Conservation (phyloP, 1,284 basidiomycete genomes). For the Boletus subluridellus region DNA sequence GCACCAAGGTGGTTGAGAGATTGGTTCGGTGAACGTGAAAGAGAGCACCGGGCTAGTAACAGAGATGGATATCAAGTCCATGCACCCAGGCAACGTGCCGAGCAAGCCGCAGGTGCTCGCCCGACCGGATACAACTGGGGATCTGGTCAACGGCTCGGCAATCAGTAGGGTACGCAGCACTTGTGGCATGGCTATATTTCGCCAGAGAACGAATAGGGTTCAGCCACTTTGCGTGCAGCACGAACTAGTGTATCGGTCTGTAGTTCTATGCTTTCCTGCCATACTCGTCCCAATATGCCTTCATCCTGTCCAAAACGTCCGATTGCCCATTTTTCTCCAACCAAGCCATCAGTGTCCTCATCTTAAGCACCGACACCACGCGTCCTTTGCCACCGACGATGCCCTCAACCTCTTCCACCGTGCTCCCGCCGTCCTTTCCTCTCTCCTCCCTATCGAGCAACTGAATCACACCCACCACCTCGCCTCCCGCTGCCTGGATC, state of each 20-base stretch:
- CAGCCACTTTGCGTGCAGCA: too few species aligned
- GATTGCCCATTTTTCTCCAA: slow-evolving; percentile 64
- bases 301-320: slow-evolving; percentile 73
- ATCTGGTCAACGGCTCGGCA: slow-evolving; percentile 40
- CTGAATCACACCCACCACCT: slow-evolving; percentile 89
- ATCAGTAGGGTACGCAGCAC: slow-evolving; percentile 4
- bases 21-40: slow-evolving; percentile 33
- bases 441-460: slow-evolving; percentile 90
- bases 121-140: slow-evolving; percentile 41
- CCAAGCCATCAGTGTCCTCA: slow-evolving; percentile 86
- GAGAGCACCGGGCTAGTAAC: slow-evolving; percentile 14
- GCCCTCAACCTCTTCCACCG: slow-evolving; percentile 81
- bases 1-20: slow-evolving; percentile 42
- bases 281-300: slow-evolving; percentile 77
- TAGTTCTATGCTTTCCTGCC: slow-evolving; percentile 52
- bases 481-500: slow-evolving; percentile 63
- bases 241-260: neutral
- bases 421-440: slow-evolving; percentile 65
- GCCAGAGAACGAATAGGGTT: neutral
- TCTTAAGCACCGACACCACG: slow-evolving; percentile 75
- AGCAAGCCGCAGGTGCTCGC: slow-evolving; percentile 24
- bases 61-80: slow-evolving; percentile 27
- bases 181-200: neutral
- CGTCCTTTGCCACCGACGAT: slow-evolving; percentile 64
- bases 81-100: slow-evolving; percentile 33